phyloP scores from a whole-genome alignment of 805 yeast species.

The Zygoascus flipseniorum region DNA sequence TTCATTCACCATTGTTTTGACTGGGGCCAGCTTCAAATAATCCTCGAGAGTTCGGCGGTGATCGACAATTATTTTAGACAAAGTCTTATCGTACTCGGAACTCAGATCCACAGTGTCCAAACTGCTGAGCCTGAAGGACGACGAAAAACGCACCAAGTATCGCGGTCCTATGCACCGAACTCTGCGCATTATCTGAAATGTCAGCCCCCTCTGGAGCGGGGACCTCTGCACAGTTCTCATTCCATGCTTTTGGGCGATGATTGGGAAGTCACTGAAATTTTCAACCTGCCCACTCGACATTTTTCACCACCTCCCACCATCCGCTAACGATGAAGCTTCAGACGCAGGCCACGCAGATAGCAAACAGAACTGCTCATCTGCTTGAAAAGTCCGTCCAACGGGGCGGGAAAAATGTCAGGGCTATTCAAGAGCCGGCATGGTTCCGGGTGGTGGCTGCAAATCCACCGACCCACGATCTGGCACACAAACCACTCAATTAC shows the following conservation, averaged over 20 bases:
- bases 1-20: background rate
- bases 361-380: constrained; percentile 73
- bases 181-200: background rate
- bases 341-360: constrained; percentile 64
- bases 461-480: constrained; percentile 68
- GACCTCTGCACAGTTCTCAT: background rate
- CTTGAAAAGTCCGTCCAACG: constrained; percentile 46
- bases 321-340: constrained; percentile 53
- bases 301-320: background rate
- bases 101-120: constrained; percentile 8
- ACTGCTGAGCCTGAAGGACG: background rate
- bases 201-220: background rate
- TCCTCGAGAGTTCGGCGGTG: constrained; percentile 1
- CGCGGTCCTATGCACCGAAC: background rate
- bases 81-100: constrained; percentile 12
- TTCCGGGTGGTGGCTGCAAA: constrained; percentile 70
- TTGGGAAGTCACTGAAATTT: background rate
- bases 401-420: constrained; percentile 14
- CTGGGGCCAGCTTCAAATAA: background rate
- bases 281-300: background rate
- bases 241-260: background rate
- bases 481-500: constrained; percentile 33
- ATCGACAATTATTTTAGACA: constrained; percentile 8
- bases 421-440: constrained; percentile 78
- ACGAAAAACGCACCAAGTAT: background rate